Percentiles rank a stretch among this genome's conserved stretches.
Evolutionary conservation across 208 protist genomes (phyloP).

Genomic region (Wallacemonas rigidus): DNA sequence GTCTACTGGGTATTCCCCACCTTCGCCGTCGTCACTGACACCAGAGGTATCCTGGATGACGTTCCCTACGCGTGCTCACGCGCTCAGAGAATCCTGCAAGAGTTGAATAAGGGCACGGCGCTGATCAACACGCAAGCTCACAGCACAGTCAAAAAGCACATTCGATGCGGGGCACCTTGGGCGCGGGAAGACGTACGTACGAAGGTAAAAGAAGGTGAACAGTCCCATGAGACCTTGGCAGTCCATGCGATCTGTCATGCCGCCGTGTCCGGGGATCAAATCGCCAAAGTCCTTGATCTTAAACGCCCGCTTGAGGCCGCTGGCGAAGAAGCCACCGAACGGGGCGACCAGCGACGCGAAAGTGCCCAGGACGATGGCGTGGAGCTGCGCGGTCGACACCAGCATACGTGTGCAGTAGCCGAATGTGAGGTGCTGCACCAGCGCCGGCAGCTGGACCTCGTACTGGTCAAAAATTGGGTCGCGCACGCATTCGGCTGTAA

Average conservation of each 20-base stretch:
- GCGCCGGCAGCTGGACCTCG: slow-evolving; percentile 51
- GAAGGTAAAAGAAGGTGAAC: slow-evolving; percentile 90
- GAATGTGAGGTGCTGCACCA: slow-evolving; percentile 57
- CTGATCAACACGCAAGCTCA: slow-evolving; percentile 38
- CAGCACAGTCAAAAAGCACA: slow-evolving; percentile 53
- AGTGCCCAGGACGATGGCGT: slow-evolving; percentile 93
- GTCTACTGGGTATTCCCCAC: no score
- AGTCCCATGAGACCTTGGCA: slow-evolving; percentile 97
- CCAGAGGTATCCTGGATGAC: no score
- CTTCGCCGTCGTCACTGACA: no score
- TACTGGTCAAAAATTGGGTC: slow-evolving; percentile 77
- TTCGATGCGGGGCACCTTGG: slow-evolving; percentile 46
- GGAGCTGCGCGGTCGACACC: slow-evolving; percentile 87
- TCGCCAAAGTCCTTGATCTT: slow-evolving; percentile 98
- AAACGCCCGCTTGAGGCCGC: slow-evolving; percentile 97
- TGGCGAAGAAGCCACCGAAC: slow-evolving; percentile 99
- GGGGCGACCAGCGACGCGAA: slow-evolving; percentile 97
- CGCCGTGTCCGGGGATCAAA: slow-evolving; percentile 98
- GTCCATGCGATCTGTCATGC: slow-evolving; percentile 98
- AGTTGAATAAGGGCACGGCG: slow-evolving; percentile 44
- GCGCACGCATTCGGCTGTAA: slow-evolving; percentile 54
- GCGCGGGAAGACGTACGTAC: slow-evolving; percentile 70
- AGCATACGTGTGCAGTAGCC: slow-evolving; percentile 46
- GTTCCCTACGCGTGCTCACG: no score
- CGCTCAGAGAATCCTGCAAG: slow-evolving; percentile 34